Evolutionary conservation across 1,284 basidiomycete genomes (phyloP).

Genomic region (Fomitopsis schrenkii): DNA sequence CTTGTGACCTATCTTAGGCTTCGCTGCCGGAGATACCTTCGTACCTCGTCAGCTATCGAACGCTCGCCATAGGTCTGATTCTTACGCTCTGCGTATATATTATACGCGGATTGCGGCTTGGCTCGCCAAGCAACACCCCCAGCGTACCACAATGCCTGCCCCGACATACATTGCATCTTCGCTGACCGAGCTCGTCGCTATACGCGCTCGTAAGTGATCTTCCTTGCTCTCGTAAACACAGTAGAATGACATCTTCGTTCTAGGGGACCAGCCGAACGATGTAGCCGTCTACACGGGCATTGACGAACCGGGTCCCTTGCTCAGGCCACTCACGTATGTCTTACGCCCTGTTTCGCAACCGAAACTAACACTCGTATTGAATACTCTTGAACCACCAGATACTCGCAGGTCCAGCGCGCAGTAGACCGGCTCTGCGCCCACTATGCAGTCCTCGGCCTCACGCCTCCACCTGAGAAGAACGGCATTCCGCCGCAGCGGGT

Average conservation of each 20-base stretch:
- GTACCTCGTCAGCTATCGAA: neutral
- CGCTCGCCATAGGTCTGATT: neutral
- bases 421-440: conserved; percentile 9
- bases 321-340: conserved; percentile 9
- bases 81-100: neutral
- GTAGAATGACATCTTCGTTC: neutral
- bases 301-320: conserved; percentile 5
- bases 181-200: conserved; percentile 11
- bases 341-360: neutral
- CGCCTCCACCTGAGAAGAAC: conserved; percentile 1
- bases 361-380: neutral
- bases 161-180: conserved; percentile 4
- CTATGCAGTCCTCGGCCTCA: conserved; percentile 4
- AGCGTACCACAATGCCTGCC: conserved; percentile 4
- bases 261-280: conserved; percentile 9
- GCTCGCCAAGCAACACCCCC: neutral
- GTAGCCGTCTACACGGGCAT: conserved; percentile 11
- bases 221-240: too few species aligned
- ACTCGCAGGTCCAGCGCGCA: conserved; percentile 8
- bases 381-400: neutral
- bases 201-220: conserved; percentile 9
- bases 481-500: conserved; percentile 17
- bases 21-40: neutral
- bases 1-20: conserved; percentile 1
- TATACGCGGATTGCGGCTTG: neutral